These are phyloP conservation scores for Leishmania turanica DNA, from an alignment of 208 protist genomes.

Conservation along the genomic window DNA sequence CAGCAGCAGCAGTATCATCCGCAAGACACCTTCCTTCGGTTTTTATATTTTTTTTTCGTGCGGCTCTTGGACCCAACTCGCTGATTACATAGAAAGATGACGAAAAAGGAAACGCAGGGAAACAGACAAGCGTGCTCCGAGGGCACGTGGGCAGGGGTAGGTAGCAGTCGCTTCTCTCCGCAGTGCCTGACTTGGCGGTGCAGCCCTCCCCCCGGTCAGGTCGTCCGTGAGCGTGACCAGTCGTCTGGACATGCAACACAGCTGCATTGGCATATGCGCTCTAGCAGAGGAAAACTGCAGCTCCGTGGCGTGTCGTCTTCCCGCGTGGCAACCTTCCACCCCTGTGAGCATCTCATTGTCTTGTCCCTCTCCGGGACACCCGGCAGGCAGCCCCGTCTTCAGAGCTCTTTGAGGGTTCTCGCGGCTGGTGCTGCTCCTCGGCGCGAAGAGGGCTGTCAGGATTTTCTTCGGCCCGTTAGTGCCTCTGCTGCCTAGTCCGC, in stretches of 20 bases:
- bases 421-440: neutral
- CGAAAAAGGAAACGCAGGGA: neutral
- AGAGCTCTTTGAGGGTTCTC: neutral
- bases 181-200: neutral
- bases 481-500: neutral
- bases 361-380: neutral
- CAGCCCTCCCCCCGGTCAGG: neutral
- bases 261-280: neutral
- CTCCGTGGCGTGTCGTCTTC: neutral
- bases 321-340: neutral
- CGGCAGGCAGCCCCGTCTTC: too few species aligned
- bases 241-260: neutral
- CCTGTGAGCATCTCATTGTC: neutral
- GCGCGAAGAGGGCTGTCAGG: neutral
- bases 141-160: neutral
- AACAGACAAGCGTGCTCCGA: neutral
- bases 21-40: too few species aligned
- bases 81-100: too few species aligned
- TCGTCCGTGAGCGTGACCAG: neutral
- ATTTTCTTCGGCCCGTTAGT: neutral
- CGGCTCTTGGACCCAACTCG: too few species aligned
- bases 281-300: neutral
- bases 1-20: too few species aligned
- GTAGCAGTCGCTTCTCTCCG: neutral
- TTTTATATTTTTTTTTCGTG: too few species aligned